These are phyloP conservation scores for Brassica nigra DNA, from an alignment of 345 rosid species.

Conservation along the genomic window DNA sequence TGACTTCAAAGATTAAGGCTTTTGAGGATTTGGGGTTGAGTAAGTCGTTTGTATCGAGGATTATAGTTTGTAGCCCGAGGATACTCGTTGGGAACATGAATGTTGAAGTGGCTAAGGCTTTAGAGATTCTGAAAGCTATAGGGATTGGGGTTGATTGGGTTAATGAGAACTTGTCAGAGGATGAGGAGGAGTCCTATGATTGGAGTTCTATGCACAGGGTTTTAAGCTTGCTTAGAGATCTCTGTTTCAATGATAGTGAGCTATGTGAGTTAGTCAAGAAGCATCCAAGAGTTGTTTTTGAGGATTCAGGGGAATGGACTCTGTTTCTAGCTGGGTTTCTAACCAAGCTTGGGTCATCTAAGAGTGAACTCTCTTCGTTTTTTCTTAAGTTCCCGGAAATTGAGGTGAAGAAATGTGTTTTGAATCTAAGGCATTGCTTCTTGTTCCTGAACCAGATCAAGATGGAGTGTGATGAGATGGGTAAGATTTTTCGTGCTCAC, in stretches of 20 bases:
- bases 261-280: conserved; percentile 45
- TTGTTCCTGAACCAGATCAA: conserved; percentile 52
- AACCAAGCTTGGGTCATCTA: conserved; percentile 57
- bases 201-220: conserved; percentile 57
- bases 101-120: conserved; percentile 48
- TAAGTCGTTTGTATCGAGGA: conserved; percentile 44
- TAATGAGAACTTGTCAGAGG: conserved; percentile 41
- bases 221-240: conserved; percentile 45
- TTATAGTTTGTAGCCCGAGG: conserved; percentile 52
- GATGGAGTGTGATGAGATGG: conserved; percentile 57
- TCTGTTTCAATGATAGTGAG: conserved; percentile 43
- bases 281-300: conserved; percentile 57
- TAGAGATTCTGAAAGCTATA: conserved; percentile 50
- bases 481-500: conserved; percentile 51
- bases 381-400: conserved; percentile 57
- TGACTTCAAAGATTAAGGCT: conserved; percentile 55
- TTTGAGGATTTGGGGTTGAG: conserved; percentile 62
- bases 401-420: conserved; percentile 46
- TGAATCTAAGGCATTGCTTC: conserved; percentile 56
- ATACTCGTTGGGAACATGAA: conserved; percentile 54
- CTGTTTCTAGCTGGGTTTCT: conserved; percentile 51
- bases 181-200: conserved; percentile 39
- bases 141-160: conserved; percentile 55
- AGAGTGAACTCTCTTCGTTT: conserved; percentile 44
- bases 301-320: conserved; percentile 53